These are phyloP conservation scores for Hypoxylon sp. DNA, from an alignment of 2,329 filamentous ascomycete species.

Conservation along the genomic window DNA sequence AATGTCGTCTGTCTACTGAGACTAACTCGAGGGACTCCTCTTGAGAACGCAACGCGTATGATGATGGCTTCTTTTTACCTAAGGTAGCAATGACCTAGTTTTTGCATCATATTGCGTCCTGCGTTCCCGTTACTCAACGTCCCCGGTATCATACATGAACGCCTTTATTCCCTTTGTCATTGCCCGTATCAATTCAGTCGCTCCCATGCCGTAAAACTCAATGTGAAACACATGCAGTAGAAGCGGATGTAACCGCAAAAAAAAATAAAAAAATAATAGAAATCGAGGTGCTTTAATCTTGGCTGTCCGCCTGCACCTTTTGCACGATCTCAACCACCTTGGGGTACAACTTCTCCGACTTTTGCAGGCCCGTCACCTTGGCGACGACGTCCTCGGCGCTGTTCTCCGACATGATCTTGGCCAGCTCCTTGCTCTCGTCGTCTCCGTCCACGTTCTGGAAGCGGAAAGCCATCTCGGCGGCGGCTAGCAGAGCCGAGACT, in stretches of 20 bases:
- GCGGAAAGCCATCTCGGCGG: conserved; percentile 90
- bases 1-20: conserved; percentile 8
- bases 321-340: conserved; percentile 82
- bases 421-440: conserved; percentile 87
- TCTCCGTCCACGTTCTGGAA: conserved; percentile 96
- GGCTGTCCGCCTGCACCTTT: conserved; percentile 79
- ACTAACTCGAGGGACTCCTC: conserved; percentile 13
- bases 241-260: conserved; percentile 23
- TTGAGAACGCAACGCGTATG: conserved; percentile 30
- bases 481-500: conserved; percentile 79
- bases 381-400: conserved; percentile 79
- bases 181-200: conserved; percentile 41
- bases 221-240: conserved; percentile 39
- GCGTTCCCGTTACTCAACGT: conserved; percentile 38
- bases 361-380: conserved; percentile 84
- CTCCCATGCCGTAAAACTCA: conserved; percentile 47
- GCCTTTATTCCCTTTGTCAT: conserved; percentile 42
- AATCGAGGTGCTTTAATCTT: conserved; percentile 54
- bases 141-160: conserved; percentile 46
- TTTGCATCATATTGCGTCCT: conserved; percentile 31
- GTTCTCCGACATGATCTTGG: conserved; percentile 83
- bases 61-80: conserved; percentile 14
- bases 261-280: conserved; percentile 3
- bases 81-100: conserved; percentile 15
- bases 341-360: conserved; percentile 80